Percentiles rank a stretch among this genome's conserved stretches.
Conservation (phyloP, 495 filamentous ascomycete genomes). For the Durotheca rogersii region DNA sequence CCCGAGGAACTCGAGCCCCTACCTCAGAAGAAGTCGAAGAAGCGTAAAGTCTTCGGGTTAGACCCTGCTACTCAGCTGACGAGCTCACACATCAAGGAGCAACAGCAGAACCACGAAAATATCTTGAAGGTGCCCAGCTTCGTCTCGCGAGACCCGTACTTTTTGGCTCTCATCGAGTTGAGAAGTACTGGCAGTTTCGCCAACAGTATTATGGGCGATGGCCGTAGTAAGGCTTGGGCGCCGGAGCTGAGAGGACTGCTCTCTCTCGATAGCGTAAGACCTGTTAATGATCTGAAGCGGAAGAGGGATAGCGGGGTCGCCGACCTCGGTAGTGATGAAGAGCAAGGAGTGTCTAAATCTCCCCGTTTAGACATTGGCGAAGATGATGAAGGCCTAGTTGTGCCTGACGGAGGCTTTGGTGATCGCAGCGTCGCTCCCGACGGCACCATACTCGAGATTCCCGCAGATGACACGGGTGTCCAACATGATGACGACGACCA, state of each 20-base stretch:
- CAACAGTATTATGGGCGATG: constrained; percentile 73
- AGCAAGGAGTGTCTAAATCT: constrained; percentile 58
- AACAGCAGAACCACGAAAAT: constrained; percentile 73
- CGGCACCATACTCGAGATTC: constrained; percentile 62
- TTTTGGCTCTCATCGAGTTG: constrained; percentile 85
- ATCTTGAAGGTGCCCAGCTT: constrained; percentile 79
- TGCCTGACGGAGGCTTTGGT: constrained; percentile 49
- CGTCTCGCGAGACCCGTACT: constrained; percentile 78
- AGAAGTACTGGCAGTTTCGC: constrained; percentile 89
- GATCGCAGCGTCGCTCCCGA: constrained; percentile 52
- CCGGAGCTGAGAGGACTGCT: constrained; percentile 86
- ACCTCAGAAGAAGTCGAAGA: constrained; percentile 69
- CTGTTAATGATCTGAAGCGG: constrained; percentile 80
- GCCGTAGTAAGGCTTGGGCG: constrained; percentile 76
- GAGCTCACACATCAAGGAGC: constrained; percentile 65
- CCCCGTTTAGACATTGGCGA: constrained; percentile 70
- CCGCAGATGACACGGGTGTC: constrained; percentile 58
- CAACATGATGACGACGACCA: constrained; percentile 57
- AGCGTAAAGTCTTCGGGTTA: constrained; percentile 68
- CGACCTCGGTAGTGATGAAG: constrained; percentile 68
- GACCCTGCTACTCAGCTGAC: constrained; percentile 65
- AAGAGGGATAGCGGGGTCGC: constrained; percentile 90
- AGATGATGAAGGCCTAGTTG: constrained; percentile 55
- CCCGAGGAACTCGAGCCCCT: constrained; percentile 60
- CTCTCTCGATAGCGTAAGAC: constrained; percentile 75